Evolutionary conservation across 1,284 basidiomycete species (phyloP).

Genomic region (Trichosporon coremiiforme): DNA sequence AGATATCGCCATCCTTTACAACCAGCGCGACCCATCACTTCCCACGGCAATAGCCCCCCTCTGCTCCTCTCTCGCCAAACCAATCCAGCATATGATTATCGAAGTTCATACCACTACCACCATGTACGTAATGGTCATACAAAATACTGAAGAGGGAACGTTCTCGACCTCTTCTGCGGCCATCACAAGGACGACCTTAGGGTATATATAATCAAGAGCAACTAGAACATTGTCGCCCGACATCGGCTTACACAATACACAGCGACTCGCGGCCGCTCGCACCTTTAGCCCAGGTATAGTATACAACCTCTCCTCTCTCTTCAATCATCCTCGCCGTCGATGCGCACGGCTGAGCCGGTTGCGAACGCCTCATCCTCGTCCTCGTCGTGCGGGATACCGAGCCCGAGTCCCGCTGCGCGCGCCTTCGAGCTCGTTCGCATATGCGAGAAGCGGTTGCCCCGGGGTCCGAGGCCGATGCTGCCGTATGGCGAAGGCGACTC

Average conservation of each 20-base stretch:
- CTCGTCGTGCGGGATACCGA: slow-evolving; percentile 32
- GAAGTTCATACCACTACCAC: slow-evolving; percentile 17
- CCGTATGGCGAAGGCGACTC: slow-evolving; percentile 44
- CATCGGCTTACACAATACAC: background rate
- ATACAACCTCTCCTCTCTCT: slow-evolving; percentile 2
- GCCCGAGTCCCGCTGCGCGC: slow-evolving; percentile 32
- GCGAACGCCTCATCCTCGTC: slow-evolving; percentile 30
- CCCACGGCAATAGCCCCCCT: too few relatives aligned
- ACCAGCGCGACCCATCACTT: too few relatives aligned
- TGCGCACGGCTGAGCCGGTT: slow-evolving; percentile 8
- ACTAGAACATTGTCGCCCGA: background rate
- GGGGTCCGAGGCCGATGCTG: slow-evolving; percentile 21
- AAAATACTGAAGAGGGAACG: slow-evolving; percentile 1
- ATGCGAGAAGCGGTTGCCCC: slow-evolving; percentile 39
- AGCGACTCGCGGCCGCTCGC: background rate
- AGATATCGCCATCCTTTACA: background rate
- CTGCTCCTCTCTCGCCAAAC: too few relatives aligned
- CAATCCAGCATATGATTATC: background rate
- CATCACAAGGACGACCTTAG: background rate
- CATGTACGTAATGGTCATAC: slow-evolving; percentile 17
- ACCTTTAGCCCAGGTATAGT: background rate
- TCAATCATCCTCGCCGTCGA: slow-evolving; percentile 12
- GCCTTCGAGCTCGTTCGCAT: slow-evolving; percentile 40
- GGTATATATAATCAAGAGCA: slow-evolving; percentile 4
- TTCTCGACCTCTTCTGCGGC: slow-evolving; percentile 8